Base-by-base conservation (phyloP, 192 early-diverging fungal species). In the Dissophora globulifera region DNA sequence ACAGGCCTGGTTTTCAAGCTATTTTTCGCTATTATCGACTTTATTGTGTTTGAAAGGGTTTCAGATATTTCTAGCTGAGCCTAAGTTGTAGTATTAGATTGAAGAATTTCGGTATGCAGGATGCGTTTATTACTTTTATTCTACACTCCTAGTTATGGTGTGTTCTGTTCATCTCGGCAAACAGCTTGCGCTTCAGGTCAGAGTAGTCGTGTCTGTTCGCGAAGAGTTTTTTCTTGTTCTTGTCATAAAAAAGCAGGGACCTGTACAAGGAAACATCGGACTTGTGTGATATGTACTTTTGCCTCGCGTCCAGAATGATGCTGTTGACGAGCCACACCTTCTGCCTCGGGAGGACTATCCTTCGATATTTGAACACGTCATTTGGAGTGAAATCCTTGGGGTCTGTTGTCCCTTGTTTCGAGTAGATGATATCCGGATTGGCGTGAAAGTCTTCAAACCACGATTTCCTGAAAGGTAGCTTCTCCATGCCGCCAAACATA, bases 301-400 rank as follows among this genome's bases (percentile, higher is more conserved):
- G 22, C 23, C 58, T 11, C 1, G 20, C 38, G 29, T 69, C 67
- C 40, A 69, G 22, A n/a, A 48, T 40, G 30, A 69, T 61, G 19
- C 50, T 27, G 25, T 61, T 69, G 30, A 53, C 57, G 20, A 35
- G 23, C 16, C 15, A 61, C 3, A 69, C 67, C 7, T 61, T 41
- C 32, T 61, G 10, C 27, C 50, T 69, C 3, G 67, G 51, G 22
- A 55, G 8, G n/a, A 48, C 33, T 10, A 69, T 54, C 51, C 67
- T 61, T n/a, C 1, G 27, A 38, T 69, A 61, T 25, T 60, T 69
- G 51, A 69, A 69, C 13, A 61, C 49, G 26, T 68, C 66, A 2
- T 35, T 22, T 1, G 42, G 53, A 49, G 30, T 15, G 17, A 41
- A 67, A 42, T 50, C 33, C 4, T 47, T 17, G 2, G 25, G 56